Evolutionary conservation across 257 asterid species (phyloP).

Genomic region (Pogostemon cablin): DNA sequence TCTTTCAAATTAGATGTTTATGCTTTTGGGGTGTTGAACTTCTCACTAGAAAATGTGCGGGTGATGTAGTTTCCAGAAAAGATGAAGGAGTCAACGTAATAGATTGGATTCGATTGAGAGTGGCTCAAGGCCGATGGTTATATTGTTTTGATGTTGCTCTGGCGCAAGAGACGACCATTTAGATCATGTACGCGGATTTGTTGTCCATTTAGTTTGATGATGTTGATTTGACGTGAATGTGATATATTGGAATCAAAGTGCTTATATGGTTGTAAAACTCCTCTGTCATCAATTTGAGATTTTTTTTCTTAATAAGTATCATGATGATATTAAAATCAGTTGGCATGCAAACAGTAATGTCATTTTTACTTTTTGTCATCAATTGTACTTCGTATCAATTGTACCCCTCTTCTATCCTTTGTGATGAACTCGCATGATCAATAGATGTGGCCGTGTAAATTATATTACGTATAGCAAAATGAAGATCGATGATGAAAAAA

Average conservation of each 20-base stretch:
- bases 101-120: constrained; percentile 86
- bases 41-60: constrained; percentile 84
- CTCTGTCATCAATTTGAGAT: too few relatives aligned
- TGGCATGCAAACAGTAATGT: too few relatives aligned
- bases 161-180: constrained; percentile 48
- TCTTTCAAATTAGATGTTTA: constrained; percentile 89
- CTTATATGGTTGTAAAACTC: constrained; percentile 35
- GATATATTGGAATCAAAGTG: constrained; percentile 27
- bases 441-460: too few relatives aligned
- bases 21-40: constrained; percentile 88
- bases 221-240: constrained; percentile 25
- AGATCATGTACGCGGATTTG: constrained; percentile 82
- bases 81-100: constrained; percentile 75
- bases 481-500: too few relatives aligned
- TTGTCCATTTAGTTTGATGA: constrained; percentile 60
- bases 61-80: constrained; percentile 87
- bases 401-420: too few relatives aligned
- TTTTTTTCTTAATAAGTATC: too few relatives aligned
- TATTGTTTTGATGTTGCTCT: constrained; percentile 66
- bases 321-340: too few relatives aligned
- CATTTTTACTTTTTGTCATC: too few relatives aligned
- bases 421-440: too few relatives aligned
- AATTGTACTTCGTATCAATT: too few relatives aligned
- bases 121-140: constrained; percentile 68
- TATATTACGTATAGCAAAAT: too few relatives aligned